Evolutionary conservation across 1,284 basidiomycete genomes (phyloP).

Genomic region (Tylopilus orsonianus): DNA sequence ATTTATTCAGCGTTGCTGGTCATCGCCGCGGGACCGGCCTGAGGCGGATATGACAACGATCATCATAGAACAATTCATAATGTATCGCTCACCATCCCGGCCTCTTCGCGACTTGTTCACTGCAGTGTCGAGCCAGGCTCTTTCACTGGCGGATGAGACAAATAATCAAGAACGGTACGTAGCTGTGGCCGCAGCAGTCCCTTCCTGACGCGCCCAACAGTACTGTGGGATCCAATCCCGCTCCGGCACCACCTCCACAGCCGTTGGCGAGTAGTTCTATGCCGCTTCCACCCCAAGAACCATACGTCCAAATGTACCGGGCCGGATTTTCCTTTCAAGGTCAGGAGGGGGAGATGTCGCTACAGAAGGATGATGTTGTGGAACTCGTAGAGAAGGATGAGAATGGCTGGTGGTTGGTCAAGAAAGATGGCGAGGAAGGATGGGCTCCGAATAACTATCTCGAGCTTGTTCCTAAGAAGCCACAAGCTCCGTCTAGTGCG

Average conservation of each 20-base stretch:
- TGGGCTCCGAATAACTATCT: constrained; percentile 97
- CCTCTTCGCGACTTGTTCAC: no score
- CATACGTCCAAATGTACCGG: constrained; percentile 76
- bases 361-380: constrained; percentile 89
- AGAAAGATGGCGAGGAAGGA: constrained; percentile 81
- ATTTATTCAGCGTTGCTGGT: neutral
- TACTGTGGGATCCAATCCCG: constrained; percentile 22
- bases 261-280: constrained; percentile 42
- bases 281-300: constrained; percentile 52
- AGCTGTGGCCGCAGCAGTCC: no score
- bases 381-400: constrained; percentile 93
- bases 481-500: constrained; percentile 57
- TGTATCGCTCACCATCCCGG: no score
- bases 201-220: no score
- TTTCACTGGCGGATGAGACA: no score
- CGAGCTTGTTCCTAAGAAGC: constrained; percentile 69
- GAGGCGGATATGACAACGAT: no score
- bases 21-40: no score
- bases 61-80: no score
- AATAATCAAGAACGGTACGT: no score
- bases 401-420: constrained; percentile 97
- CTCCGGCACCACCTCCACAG: constrained; percentile 52
- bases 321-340: constrained; percentile 89
- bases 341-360: constrained; percentile 87
- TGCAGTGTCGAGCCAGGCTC: no score